Base-by-base conservation (phyloP, 1,284 basidiomycete genomes). In the Laetiporus sulphureus region DNA sequence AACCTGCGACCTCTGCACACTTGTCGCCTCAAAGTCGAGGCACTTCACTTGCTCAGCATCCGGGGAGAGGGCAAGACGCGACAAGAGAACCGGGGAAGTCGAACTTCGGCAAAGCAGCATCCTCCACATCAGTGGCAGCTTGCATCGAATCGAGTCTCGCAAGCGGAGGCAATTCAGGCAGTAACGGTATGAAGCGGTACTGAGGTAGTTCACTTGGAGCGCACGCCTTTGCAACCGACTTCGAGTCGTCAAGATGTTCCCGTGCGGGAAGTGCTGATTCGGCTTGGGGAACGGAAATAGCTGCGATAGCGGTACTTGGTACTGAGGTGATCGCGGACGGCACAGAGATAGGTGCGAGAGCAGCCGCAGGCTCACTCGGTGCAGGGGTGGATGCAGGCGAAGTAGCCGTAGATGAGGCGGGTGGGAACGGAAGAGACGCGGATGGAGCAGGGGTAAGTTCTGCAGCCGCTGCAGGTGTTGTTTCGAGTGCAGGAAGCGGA, bases 1-100 rank as follows among this genome's bases (percentile, higher is more conserved):
- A 1, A 51, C 20, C 24, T 52, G 30, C 13, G 47, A 47, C 27
- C 25, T 36, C 15, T 45, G 39, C 3, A 52, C 43, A 19, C 49
- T 35, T 11, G 55, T 22, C 1, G 65, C 45, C 24, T 77, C 75
- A 44, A 79, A 82, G 32, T 73, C 48, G 0, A 61, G 63, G 52
- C 79, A 82, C 54, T 75, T 74, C 30, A n/a, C n/a, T n/a, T n/a
- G n/a, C n/a, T n/a, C n/a, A n/a, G n/a, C n/a, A n/a, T n/a, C n/a
- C n/a, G n/a, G n/a, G n/a, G n/a, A n/a, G n/a, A n/a, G n/a, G n/a
- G n/a, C n/a, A n/a, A n/a, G n/a, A n/a, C n/a, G n/a, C n/a, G n/a
- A n/a, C n/a, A n/a, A n/a, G n/a, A n/a, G n/a, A 21, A 2, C 33
- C 19, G 5, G 49, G 61, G 41, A 83, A 69, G 27, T 72, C 65